Base-by-base conservation (phyloP, 169 alveolate genomes). In the Theileria sp. region DNA sequence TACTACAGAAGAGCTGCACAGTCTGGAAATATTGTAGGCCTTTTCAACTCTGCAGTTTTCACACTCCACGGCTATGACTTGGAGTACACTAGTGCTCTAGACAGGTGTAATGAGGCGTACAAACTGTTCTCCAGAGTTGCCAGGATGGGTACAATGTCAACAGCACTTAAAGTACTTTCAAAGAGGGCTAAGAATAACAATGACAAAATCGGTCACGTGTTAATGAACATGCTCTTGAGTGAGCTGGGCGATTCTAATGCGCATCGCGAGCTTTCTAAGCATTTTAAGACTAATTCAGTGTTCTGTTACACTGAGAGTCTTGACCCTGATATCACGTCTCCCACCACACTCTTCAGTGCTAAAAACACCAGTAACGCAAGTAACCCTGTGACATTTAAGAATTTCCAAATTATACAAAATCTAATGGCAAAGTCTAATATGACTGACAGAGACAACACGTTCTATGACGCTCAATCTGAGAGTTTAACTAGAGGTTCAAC, bases 181-280 rank as follows among this genome's bases (percentile, higher is more conserved):
- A 81, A 23, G 17, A 50, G 92, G 23, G 88, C 88, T 49, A 66
- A 73, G 54, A 49, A 62, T 6, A 65, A 67, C 71, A 86, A 79
- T 15, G 97, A 94, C 79, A 84, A 86, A 38, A 81, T 92, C 0
- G 97, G 97, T 3, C 79, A 94, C 71, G 64, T 92, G 44, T 67
- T 94, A n/a, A 49, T 86, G 62, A 84, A 84, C 32, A 85, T 94
- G 88, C 83, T 94, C 67, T 83, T 94, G 10, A 88, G 96, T 12
- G 97, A 94, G 65, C 36, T 93, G 75, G 97, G 97, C 0, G 94
- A 92, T 61, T 80, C 92, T 19, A 88, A 87, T 9, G 95, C 93
- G 25, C 96, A 94, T 71, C 92, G 89, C 9, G 91, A 87, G 66
- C 93, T 96, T 1, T 92, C 96, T 0, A 86, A 78, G 58, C 86